phyloP scores from a whole-genome alignment of 257 asterid genomes.

The Penstemon barbatus region DNA sequence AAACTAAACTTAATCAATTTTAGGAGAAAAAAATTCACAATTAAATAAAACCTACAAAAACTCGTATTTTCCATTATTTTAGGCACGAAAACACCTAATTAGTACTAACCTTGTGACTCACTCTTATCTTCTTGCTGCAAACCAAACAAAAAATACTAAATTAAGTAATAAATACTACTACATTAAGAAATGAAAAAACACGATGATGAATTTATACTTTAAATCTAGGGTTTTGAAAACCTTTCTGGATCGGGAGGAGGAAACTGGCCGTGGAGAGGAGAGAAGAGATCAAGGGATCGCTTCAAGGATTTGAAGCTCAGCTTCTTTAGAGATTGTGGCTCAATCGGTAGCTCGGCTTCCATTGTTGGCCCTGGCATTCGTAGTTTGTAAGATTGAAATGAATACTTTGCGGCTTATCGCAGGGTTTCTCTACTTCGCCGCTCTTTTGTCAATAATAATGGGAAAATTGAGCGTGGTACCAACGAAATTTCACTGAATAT shows the following conservation, averaged over 20 bases:
- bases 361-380: constrained; percentile 55
- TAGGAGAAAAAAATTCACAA: not conserved
- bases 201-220: not conserved
- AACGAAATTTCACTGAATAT: no score
- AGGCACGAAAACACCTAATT: constrained; percentile 17
- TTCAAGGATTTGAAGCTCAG: constrained; percentile 79
- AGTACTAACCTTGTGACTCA: constrained; percentile 70
- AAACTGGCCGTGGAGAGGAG: constrained; percentile 72
- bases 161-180: not conserved
- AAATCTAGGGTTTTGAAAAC: constrained; percentile 35
- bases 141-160: not conserved
- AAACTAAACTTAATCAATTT: not conserved
- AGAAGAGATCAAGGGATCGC: constrained; percentile 88
- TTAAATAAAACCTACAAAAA: not conserved
- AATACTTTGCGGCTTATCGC: no score
- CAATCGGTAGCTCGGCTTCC: constrained; percentile 75
- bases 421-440: no score
- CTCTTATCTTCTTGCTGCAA: constrained; percentile 91
- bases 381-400: not conserved
- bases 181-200: not conserved
- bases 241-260: constrained; percentile 83
- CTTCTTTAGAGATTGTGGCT: constrained; percentile 93
- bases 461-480: no score
- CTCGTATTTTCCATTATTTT: constrained; percentile 2
- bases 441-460: no score